These are phyloP conservation scores for Debaryomyces maramus DNA, from an alignment of 805 yeast species.

Conservation along the genomic window DNA sequence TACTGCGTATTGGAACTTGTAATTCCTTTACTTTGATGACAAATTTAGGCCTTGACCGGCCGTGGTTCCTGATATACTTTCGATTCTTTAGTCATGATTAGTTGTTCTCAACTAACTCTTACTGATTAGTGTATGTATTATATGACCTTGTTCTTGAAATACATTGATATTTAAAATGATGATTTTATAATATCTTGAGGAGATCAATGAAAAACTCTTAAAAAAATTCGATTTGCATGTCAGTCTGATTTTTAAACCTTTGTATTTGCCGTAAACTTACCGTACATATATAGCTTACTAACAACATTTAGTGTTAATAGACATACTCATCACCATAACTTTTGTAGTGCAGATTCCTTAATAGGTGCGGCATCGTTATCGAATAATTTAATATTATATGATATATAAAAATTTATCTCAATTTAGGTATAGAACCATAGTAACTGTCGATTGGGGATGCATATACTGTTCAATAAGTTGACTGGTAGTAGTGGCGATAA, in stretches of 20 bases:
- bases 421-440: no score
- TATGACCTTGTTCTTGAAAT: neutral
- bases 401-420: no score
- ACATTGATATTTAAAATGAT: conserved; percentile 14
- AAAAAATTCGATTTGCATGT: conserved; percentile 41
- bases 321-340: neutral
- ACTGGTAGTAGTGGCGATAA: neutral
- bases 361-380: neutral
- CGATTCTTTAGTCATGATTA: conserved; percentile 3
- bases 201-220: conserved; percentile 24
- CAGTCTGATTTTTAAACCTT: conserved; percentile 34
- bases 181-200: conserved; percentile 11
- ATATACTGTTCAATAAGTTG: neutral
- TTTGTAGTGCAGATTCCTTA: neutral
- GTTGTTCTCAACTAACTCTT: neutral
- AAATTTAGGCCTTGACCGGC: conserved; percentile 51
- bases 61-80: conserved; percentile 44
- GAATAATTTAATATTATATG: neutral
- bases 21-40: conserved; percentile 46
- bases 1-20: conserved; percentile 48
- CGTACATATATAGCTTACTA: neutral
- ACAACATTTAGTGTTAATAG: neutral
- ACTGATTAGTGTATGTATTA: conserved; percentile 1
- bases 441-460: conserved; percentile 1
- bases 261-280: neutral